Evolutionary conservation across 352 stramenopile species (phyloP), one percentile per base, ranked within the genome.

Genomic region (Globisporangium radiosum): DNA sequence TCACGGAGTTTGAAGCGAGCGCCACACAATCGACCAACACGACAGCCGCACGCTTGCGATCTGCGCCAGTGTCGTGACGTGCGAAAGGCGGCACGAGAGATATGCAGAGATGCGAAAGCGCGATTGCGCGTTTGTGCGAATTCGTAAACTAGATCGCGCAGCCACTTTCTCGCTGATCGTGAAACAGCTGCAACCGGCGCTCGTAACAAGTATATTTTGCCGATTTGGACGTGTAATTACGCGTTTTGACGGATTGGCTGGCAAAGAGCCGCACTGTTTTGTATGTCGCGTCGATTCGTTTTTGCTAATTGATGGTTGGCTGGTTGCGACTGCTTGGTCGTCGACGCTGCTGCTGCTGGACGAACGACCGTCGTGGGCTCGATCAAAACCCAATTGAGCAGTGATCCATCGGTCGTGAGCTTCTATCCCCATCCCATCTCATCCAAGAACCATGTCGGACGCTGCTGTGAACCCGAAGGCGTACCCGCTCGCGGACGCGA

Each of bases 401-500:
- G 85, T 94, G 85, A 94, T 94, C 85, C 80, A 73, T 90, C 73
- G 75, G 81, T 87, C 81, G 85, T 94, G 85, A 94, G 85, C 85
- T 88, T 88, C 68, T 52, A 53, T 43, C 7, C 14, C 17, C 54
- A 51, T 61, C 51, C 8, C 52, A 59, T 47, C 37, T 33, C 1
- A 19, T 43, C 49, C 47, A 65, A 54, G n/a, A 54, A 68, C 33
- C 44, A 94, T 94, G 85, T 71, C 76, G 63, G 80, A 94, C 71
- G 73, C 79, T 49, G 75, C 79, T 48, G 88, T 95, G 71, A 97
- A 95, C 85, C 87, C 87, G 44, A 98, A 99, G 87, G 96, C 97
- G 45, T 99, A 99, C 78, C 97, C 97, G 60, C 86, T 99, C 44
- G 95, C 97, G 48, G 96, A 99, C 73, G 94, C 96, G 55, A 97